A percentile compares a stretch with the other conserved stretches of the same genome.
Conservation (phyloP, 2,329 filamentous ascomycete genomes). For the Aspergillus pseudoterreus region DNA sequence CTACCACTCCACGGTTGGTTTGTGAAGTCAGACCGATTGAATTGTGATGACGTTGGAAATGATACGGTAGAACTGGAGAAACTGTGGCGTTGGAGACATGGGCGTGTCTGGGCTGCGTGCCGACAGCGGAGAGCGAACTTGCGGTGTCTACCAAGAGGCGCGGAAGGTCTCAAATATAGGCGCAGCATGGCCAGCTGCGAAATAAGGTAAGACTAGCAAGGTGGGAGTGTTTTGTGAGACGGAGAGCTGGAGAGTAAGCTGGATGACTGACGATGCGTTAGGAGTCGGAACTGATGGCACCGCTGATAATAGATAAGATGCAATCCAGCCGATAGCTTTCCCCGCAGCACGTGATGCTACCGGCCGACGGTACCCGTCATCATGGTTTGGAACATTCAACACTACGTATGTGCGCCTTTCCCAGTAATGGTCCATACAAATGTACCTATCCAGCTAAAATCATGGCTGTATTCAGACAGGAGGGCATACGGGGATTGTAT, state of each 20-base stretch:
- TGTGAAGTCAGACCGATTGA: conserved; percentile 60
- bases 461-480: too few species aligned
- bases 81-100: conserved; percentile 11
- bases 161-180: conserved; percentile 26
- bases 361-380: conserved; percentile 11
- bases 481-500: too few species aligned
- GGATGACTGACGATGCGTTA: neutral
- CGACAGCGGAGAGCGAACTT: conserved; percentile 21
- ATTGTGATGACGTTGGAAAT: conserved; percentile 46
- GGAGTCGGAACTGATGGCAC: conserved; percentile 3
- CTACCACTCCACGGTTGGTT: conserved; percentile 59
- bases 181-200: conserved; percentile 28
- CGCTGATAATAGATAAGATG: conserved; percentile 16
- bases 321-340: conserved; percentile 15
- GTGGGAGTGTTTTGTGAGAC: neutral
- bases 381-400: neutral
- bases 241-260: neutral
- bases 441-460: too few species aligned
- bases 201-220: neutral
- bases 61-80: conserved; percentile 30
- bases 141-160: conserved; percentile 17
- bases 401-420: neutral
- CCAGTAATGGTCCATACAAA: neutral
- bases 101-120: conserved; percentile 11
- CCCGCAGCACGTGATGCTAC: conserved; percentile 23